Conservation (phyloP, 192 early-diverging fungal genomes). For the Backusella morwellensis region DNA sequence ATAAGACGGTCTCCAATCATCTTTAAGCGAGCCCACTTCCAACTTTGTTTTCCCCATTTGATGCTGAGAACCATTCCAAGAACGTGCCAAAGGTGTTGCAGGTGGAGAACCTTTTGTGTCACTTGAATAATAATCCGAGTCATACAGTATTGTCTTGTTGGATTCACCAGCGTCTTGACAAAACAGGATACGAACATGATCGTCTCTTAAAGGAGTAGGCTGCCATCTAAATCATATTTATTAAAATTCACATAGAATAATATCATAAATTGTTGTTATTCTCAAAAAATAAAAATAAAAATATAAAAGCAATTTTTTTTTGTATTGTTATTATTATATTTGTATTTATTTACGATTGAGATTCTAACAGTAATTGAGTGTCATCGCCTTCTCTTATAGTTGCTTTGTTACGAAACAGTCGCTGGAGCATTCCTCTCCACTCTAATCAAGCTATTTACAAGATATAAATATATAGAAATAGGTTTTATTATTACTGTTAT, state of each 20-base stretch:
- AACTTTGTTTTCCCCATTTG: conserved; percentile 21
- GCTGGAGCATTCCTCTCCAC: conserved; percentile 22
- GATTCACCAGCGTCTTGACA: conserved; percentile 48
- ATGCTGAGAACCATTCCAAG: conserved; percentile 40
- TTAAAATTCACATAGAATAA: neutral
- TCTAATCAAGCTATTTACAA: neutral
- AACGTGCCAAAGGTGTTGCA: conserved; percentile 27
- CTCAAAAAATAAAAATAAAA: neutral
- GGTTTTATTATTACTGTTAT: neutral
- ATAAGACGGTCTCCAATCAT: conserved; percentile 25
- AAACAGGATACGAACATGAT: conserved; percentile 47
- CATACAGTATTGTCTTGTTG: conserved; percentile 46
- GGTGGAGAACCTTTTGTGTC: conserved; percentile 14
- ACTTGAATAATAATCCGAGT: conserved; percentile 35
- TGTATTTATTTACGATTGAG: conserved; percentile 24
- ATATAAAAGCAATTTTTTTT: neutral
- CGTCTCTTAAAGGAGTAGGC: conserved; percentile 35
- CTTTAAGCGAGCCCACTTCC: conserved; percentile 16
- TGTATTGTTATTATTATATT: neutral
- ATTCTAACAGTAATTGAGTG: conserved; percentile 28
- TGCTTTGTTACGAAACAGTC: conserved; percentile 32
- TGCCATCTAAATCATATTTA: conserved; percentile 35
- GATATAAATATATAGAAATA: neutral
- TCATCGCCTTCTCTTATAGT: conserved; percentile 23
- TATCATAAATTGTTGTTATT: neutral